A percentile compares a stretch with the other conserved stretches of the same genome.
Evolutionary conservation across 495 filamentous ascomycete species (phyloP).

Genomic region (Aspergillus cristatus): DNA sequence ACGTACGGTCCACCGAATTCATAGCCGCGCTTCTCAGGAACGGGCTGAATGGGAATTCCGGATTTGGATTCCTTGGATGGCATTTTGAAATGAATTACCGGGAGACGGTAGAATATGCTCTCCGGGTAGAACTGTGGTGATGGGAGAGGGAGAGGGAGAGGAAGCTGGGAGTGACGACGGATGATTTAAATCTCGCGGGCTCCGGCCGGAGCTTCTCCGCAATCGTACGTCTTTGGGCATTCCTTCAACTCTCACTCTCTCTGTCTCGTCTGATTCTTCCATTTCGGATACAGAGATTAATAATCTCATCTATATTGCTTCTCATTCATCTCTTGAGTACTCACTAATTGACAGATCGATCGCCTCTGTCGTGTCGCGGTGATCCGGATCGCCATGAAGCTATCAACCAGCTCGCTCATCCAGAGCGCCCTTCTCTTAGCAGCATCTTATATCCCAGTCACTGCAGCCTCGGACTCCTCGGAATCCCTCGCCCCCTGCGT

Average conservation of each 20-base stretch:
- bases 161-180: not conserved
- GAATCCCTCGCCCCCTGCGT: constrained; percentile 55
- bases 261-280: too few relatives aligned
- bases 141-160: not conserved
- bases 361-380: too few relatives aligned
- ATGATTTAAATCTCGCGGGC: too few relatives aligned
- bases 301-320: too few relatives aligned
- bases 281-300: too few relatives aligned
- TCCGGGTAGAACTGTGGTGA: too few relatives aligned
- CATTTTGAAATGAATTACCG: constrained; percentile 14
- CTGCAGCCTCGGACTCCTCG: constrained; percentile 18
- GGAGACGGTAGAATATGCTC: too few relatives aligned
- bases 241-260: too few relatives aligned
- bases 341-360: too few relatives aligned
- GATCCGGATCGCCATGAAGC: too few relatives aligned
- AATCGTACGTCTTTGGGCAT: too few relatives aligned
- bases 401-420: constrained; percentile 8
- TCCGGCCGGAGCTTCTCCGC: constrained; percentile 6
- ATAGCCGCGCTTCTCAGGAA: constrained; percentile 51
- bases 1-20: constrained; percentile 87
- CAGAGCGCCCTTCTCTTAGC: constrained; percentile 11
- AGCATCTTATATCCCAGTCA: constrained; percentile 5
- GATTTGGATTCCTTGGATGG: constrained; percentile 15
- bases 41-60: constrained; percentile 24
- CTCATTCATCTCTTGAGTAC: too few relatives aligned